Conservation (phyloP, 1,284 basidiomycete species). For the Puccinia polysora region DNA sequence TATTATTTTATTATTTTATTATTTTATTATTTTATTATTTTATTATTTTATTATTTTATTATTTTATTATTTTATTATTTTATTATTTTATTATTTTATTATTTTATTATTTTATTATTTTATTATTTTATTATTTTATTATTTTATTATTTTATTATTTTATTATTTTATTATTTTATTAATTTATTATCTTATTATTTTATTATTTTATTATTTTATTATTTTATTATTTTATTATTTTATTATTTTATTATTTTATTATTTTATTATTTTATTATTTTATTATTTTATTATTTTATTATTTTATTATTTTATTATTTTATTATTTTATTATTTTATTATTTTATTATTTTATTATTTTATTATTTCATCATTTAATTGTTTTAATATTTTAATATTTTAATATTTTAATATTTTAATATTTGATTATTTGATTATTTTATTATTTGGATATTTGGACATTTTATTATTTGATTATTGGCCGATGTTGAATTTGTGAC, state of each 20-base stretch:
- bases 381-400: no score
- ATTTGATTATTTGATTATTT: no score
- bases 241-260: neutral
- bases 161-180: neutral
- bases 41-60: no score
- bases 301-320: neutral
- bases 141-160: neutral
- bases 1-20: no score
- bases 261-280: constrained; percentile 4
- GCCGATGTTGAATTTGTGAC: no score
- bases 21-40: no score
- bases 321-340: neutral
- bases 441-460: neutral
- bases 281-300: neutral
- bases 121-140: neutral
- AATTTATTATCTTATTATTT: constrained; percentile 1
- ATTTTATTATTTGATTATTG: neutral
- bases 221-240: neutral
- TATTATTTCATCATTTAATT: constrained; percentile 1
- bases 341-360: neutral
- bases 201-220: neutral
- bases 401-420: no score
- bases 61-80: no score
- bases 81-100: neutral
- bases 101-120: neutral